A percentile compares a stretch with the other conserved stretches of the same genome.
phyloP scores from a whole-genome alignment of 805 yeast species.

The Metschnikowia bowlesiae region DNA sequence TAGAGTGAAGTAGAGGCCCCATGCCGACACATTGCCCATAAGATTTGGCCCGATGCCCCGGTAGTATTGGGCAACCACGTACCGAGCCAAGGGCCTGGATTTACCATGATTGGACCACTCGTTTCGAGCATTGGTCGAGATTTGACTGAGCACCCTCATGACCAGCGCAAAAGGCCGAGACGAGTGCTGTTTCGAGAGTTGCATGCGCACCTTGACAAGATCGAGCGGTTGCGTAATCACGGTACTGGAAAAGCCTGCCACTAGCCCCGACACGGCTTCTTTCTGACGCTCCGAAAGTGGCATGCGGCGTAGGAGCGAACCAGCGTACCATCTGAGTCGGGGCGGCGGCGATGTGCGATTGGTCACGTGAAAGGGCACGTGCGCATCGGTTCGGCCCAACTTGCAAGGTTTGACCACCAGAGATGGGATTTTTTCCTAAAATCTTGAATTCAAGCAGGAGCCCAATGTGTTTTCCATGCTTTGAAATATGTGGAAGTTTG shows the following conservation, averaged over 20 bases:
- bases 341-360: not conserved
- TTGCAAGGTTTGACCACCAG: too few species aligned
- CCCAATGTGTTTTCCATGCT: too few species aligned
- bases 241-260: slow-evolving; percentile 81
- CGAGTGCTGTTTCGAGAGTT: slow-evolving; percentile 39
- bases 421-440: too few species aligned
- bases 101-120: slow-evolving; percentile 7
- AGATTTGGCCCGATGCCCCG: slow-evolving; percentile 79
- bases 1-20: slow-evolving; percentile 83
- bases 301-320: not conserved
- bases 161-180: slow-evolving; percentile 20
- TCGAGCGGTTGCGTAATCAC: slow-evolving; percentile 85
- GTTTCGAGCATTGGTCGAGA: slow-evolving; percentile 18
- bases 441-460: too few species aligned
- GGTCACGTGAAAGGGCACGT: not conserved
- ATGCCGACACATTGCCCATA: slow-evolving; percentile 78
- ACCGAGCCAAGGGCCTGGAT: slow-evolving; percentile 1
- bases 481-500: too few species aligned
- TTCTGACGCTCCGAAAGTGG: slow-evolving; percentile 26
- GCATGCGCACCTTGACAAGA: slow-evolving; percentile 76
- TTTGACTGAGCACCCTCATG: slow-evolving; percentile 16
- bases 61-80: slow-evolving; percentile 36
- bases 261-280: slow-evolving; percentile 66
- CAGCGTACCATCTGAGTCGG: not conserved
- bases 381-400: not conserved